These are phyloP conservation scores for Brasilioporus rufonigricans DNA, from an alignment of 768 basidiomycete species.

Conservation along the genomic window DNA sequence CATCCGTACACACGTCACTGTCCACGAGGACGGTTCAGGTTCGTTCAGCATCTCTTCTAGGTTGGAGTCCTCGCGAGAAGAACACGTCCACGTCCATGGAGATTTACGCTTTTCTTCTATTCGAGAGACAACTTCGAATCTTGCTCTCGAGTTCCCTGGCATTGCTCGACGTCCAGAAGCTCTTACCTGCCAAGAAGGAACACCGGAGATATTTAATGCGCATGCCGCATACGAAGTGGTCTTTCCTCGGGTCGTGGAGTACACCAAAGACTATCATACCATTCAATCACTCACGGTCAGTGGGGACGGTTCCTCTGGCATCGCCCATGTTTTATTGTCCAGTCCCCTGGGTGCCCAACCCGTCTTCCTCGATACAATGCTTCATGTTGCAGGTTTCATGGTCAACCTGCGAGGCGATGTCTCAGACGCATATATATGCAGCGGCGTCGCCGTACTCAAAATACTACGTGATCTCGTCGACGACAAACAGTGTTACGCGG, in stretches of 20 bases:
- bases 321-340: conserved; percentile 48
- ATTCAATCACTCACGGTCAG: conserved; percentile 54
- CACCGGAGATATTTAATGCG: conserved; percentile 49
- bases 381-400: conserved; percentile 71
- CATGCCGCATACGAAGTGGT: conserved; percentile 63
- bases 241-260: conserved; percentile 68
- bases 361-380: conserved; percentile 62
- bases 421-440: conserved; percentile 64
- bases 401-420: conserved; percentile 53
- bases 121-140: conserved; percentile 34
- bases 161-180: conserved; percentile 35
- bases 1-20: conserved; percentile 40
- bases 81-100: conserved; percentile 46
- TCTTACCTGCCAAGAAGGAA: conserved; percentile 25
- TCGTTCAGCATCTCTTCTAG: conserved; percentile 49
- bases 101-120: conserved; percentile 38
- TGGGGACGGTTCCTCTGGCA: conserved; percentile 46
- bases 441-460: conserved; percentile 47
- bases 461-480: conserved; percentile 44
- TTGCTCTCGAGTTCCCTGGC: conserved; percentile 35
- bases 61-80: conserved; percentile 28
- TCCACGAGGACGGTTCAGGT: conserved; percentile 36
- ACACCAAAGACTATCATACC: conserved; percentile 55
- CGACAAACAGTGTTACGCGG: conserved; percentile 40
- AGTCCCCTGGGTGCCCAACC: conserved; percentile 45